Conservation (phyloP, 139 green algal species). For the Auxenochlorella protothecoides region DNA sequence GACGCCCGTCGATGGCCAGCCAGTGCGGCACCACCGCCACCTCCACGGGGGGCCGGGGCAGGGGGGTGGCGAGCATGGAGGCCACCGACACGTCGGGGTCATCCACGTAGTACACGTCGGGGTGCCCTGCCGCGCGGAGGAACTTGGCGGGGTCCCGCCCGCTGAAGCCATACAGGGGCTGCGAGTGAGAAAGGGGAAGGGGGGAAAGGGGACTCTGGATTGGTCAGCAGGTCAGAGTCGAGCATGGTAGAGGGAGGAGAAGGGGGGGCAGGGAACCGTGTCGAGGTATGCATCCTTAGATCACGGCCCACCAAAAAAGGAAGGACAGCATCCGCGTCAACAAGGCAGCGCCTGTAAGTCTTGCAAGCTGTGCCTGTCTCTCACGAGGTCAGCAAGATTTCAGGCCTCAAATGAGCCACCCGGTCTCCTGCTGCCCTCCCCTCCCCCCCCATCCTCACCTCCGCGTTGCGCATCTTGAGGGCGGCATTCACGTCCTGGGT, state of each 20-base stretch:
- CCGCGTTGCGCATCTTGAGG: conserved; percentile 57
- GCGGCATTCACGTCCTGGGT: conserved; percentile 73
- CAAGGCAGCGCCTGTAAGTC: no score
- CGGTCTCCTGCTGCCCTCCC: not conserved
- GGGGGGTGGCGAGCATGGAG: conserved; percentile 27
- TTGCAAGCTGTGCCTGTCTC: no score
- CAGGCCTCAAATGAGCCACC: not conserved
- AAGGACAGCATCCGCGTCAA: no score
- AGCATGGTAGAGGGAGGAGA: no score
- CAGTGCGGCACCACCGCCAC: conserved; percentile 72
- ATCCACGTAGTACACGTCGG: conserved; percentile 63
- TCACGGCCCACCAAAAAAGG: no score
- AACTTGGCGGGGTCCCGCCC: conserved; percentile 53
- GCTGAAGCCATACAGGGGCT: conserved; percentile 72
- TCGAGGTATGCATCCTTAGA: no score
- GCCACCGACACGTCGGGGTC: conserved; percentile 39
- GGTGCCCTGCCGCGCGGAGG: conserved; percentile 39
- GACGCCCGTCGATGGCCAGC: conserved; percentile 80
- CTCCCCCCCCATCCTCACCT: conserved; percentile 27
- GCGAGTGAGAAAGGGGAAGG: not conserved
- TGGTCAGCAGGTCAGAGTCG: no score
- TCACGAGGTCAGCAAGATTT: not conserved
- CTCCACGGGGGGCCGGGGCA: conserved; percentile 64
- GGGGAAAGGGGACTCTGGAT: not conserved
- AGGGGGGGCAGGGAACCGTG: no score